phyloP scores from a whole-genome alignment of 176 grass and related monocot species.

The Oryza glumipatula region DNA sequence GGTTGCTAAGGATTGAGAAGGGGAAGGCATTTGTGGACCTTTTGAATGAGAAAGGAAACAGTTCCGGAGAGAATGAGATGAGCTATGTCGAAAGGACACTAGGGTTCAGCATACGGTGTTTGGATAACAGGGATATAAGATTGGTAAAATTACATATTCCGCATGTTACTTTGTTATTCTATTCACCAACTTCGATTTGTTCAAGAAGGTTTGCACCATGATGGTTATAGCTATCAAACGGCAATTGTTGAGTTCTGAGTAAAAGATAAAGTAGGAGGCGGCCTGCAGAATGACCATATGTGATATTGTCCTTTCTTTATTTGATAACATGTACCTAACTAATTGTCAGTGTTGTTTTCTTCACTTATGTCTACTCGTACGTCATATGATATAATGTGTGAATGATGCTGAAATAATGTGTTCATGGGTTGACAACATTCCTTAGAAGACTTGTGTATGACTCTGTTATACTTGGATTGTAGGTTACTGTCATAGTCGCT shows the following conservation, averaged over 20 bases:
- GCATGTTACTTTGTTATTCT: constrained; percentile 24
- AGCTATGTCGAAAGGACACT: constrained; percentile 89
- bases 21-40: constrained; percentile 87
- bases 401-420: constrained; percentile 20
- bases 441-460: constrained; percentile 17
- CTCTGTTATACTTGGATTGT: constrained; percentile 33
- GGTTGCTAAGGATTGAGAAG: constrained; percentile 82
- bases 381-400: constrained; percentile 16
- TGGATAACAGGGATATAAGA: constrained; percentile 91
- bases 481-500: constrained; percentile 88
- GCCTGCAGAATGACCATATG: not conserved
- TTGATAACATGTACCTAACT: constrained; percentile 32
- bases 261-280: not conserved
- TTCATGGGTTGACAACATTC: not conserved
- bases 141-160: constrained; percentile 56
- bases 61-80: constrained; percentile 70
- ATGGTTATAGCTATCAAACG: constrained; percentile 19
- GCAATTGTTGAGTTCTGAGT: constrained; percentile 21
- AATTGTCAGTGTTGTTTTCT: constrained; percentile 9
- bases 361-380: constrained; percentile 12
- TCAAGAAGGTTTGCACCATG: not conserved
- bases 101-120: constrained; percentile 66
- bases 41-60: constrained; percentile 74
- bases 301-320: constrained; percentile 10
- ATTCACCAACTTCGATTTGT: constrained; percentile 25